Percentiles rank a stretch among this genome's conserved stretches.
Conservation (phyloP, 2,329 filamentous ascomycete genomes). For the Trichoderma atrobrunneum region DNA sequence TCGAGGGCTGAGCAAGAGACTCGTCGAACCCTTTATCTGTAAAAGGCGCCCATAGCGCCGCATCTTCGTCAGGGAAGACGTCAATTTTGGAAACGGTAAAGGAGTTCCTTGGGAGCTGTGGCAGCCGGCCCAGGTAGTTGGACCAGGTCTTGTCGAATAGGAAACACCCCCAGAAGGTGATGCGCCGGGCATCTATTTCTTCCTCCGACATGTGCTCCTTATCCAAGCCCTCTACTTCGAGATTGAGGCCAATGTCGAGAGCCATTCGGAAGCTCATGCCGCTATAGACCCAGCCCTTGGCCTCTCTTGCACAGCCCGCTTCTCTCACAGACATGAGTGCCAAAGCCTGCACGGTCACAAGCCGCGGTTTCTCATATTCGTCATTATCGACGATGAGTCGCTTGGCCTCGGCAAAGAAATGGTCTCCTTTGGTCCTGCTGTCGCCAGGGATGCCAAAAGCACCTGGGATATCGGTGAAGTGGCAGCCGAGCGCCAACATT, state of each 20-base stretch:
- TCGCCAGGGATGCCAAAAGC: slow-evolving; percentile 71
- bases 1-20: slow-evolving; percentile 71
- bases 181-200: slow-evolving; percentile 82
- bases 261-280: slow-evolving; percentile 99
- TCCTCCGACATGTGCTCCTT: slow-evolving; percentile 65
- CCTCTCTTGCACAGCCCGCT: slow-evolving; percentile 89
- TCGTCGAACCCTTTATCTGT: slow-evolving; percentile 77
- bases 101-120: slow-evolving; percentile 75
- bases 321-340: slow-evolving; percentile 95
- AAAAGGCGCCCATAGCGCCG: slow-evolving; percentile 82
- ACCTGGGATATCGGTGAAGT: slow-evolving; percentile 77
- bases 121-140: slow-evolving; percentile 89
- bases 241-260: slow-evolving; percentile 85
- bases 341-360: slow-evolving; percentile 89
- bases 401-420: slow-evolving; percentile 95
- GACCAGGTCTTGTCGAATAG: slow-evolving; percentile 99
- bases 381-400: slow-evolving; percentile 85
- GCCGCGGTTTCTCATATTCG: slow-evolving; percentile 82
- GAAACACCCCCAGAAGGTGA: slow-evolving; percentile 98
- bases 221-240: slow-evolving; percentile 69
- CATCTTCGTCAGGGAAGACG: slow-evolving; percentile 85
- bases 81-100: slow-evolving; percentile 87
- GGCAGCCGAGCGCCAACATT: slow-evolving; percentile 88
- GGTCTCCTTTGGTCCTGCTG: slow-evolving; percentile 83
- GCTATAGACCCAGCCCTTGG: slow-evolving; percentile 96